phyloP scores from a whole-genome alignment of 768 basidiomycete species.

The Hygrocybe coccinea region DNA sequence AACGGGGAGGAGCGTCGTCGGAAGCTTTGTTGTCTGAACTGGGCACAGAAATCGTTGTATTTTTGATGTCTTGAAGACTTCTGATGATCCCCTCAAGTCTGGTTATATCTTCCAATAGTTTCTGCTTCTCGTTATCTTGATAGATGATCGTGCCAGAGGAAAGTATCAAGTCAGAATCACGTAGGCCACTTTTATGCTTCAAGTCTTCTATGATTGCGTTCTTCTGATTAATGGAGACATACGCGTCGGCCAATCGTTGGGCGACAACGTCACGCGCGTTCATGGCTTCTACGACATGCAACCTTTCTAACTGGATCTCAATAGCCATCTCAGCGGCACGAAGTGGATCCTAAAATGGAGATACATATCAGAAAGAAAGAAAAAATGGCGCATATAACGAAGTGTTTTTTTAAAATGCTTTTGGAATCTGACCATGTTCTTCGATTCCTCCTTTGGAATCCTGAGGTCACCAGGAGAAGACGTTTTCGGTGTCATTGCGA shows the following conservation, averaged over 20 bases:
- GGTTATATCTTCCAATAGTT: constrained; percentile 35
- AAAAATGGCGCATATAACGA: no score
- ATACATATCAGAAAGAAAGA: no score
- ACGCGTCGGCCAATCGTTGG: constrained; percentile 54
- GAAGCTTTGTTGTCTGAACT: constrained; percentile 17
- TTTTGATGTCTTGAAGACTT: constrained; percentile 34
- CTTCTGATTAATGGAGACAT: constrained; percentile 58
- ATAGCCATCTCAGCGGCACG: constrained; percentile 50
- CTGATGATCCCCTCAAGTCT: constrained; percentile 36
- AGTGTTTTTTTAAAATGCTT: no score
- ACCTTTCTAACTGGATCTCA: constrained; percentile 49
- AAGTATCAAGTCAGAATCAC: constrained; percentile 12
- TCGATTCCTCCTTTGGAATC: no score
- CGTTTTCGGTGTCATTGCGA: no score
- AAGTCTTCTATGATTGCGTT: constrained; percentile 45
- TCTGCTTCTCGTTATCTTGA: constrained; percentile 22
- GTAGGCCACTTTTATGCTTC: constrained; percentile 33
- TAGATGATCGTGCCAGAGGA: constrained; percentile 6
- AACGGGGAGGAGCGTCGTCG: constrained; percentile 36
- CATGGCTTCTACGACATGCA: constrained; percentile 52
- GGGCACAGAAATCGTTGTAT: constrained; percentile 27
- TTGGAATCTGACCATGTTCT: no score
- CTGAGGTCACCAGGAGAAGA: no score
- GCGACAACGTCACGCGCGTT: constrained; percentile 61
- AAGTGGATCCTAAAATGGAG: constrained; percentile 38